Conservation (phyloP, 2,329 filamentous ascomycete species). For the Trichoderma sp. region DNA sequence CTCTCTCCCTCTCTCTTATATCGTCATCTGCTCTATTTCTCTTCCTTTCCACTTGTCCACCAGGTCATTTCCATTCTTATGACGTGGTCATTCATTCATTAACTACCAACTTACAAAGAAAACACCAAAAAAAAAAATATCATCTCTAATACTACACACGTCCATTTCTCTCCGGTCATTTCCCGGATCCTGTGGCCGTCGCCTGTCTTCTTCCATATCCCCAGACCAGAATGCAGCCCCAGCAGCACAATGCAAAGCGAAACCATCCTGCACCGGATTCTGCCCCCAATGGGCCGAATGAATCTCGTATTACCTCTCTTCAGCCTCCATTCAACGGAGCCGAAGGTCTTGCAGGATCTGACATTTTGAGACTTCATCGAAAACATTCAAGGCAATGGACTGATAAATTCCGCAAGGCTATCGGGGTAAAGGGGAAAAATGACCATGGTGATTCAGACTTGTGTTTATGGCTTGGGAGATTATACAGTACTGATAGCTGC, state of each 20-base stretch:
- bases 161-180: neutral
- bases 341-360: conserved; percentile 17
- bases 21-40: neutral
- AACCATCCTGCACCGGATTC: conserved; percentile 26
- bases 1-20: neutral
- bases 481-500: neutral
- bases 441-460: conserved; percentile 25
- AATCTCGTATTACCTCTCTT: conserved; percentile 16
- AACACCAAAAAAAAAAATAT: neutral
- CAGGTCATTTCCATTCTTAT: neutral
- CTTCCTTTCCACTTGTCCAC: neutral
- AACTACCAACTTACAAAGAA: neutral
- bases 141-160: neutral
- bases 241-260: conserved; percentile 29
- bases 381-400: conserved; percentile 34
- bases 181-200: neutral
- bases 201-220: conserved; percentile 8
- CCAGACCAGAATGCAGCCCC: conserved; percentile 30
- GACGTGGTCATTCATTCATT: conserved; percentile 15
- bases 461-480: neutral
- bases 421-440: conserved; percentile 27
- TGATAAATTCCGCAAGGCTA: conserved; percentile 32
- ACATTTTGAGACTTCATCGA: conserved; percentile 27
- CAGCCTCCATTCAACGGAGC: conserved; percentile 7
- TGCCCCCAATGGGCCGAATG: conserved; percentile 20